Evolutionary conservation across 164 flowering plant species (phyloP).

Genomic region (Saururus chinensis): DNA sequence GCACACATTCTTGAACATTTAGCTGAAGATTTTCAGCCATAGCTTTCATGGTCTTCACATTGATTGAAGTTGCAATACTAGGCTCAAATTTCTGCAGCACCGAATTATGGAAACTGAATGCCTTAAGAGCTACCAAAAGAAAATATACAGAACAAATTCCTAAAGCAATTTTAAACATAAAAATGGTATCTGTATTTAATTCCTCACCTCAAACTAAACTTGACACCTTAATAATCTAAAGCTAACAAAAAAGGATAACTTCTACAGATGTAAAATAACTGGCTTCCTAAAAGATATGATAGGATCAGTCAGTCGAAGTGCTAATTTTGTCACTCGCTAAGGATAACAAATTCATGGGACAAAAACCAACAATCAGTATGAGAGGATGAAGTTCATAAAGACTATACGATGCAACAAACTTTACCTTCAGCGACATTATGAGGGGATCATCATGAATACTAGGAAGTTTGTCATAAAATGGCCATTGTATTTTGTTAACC

Average conservation of each 20-base stretch:
- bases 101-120: too few relatives aligned
- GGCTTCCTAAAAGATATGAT: too few relatives aligned
- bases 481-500: conserved; percentile 45
- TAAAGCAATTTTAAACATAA: too few relatives aligned
- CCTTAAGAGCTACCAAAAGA: too few relatives aligned
- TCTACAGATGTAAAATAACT: too few relatives aligned
- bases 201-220: too few relatives aligned
- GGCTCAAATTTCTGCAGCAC: conserved; percentile 32
- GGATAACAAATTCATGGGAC: not conserved
- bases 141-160: too few relatives aligned
- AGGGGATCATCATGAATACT: conserved; percentile 12
- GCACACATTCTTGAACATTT: conserved; percentile 32
- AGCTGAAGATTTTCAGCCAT: conserved; percentile 39
- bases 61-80: conserved; percentile 30
- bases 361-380: not conserved
- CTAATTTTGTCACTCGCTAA: too few relatives aligned
- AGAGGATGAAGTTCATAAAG: not conserved
- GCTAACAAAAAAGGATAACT: too few relatives aligned
- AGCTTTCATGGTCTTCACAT: conserved; percentile 38
- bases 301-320: too few relatives aligned
- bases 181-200: too few relatives aligned
- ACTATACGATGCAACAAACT: not conserved
- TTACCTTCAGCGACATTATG: conserved; percentile 28
- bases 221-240: too few relatives aligned
- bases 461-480: conserved; percentile 38